Evolutionary conservation across 805 yeast species (phyloP).

Genomic region (Teunomyces lycoperdinae): DNA sequence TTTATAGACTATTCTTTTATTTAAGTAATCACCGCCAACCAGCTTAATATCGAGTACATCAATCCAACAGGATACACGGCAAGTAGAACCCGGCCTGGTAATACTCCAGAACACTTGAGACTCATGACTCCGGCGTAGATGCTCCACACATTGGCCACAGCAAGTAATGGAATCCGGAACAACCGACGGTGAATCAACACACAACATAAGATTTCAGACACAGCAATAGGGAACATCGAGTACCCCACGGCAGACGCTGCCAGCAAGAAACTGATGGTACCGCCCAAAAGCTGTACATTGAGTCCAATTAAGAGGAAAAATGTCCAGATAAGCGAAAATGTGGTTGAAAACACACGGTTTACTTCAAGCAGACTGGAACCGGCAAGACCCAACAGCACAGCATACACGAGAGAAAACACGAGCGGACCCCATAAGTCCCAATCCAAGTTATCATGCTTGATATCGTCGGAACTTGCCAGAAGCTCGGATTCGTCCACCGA

Average conservation of each 20-base stretch:
- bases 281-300: slow-evolving; percentile 62
- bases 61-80: slow-evolving; percentile 68
- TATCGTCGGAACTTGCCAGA: slow-evolving; percentile 6
- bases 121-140: slow-evolving; percentile 61
- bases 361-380: slow-evolving; percentile 29
- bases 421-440: slow-evolving; percentile 77
- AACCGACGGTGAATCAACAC: slow-evolving; percentile 47
- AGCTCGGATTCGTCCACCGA: slow-evolving; percentile 21
- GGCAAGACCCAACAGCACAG: slow-evolving; percentile 48
- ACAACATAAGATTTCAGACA: slow-evolving; percentile 49
- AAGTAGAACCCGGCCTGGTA: slow-evolving; percentile 56
- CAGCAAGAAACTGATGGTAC: slow-evolving; percentile 61
- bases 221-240: slow-evolving; percentile 62
- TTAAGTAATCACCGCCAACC: slow-evolving; percentile 63
- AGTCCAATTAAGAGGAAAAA: slow-evolving; percentile 59
- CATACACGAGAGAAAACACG: slow-evolving; percentile 54
- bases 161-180: slow-evolving; percentile 46
- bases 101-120: slow-evolving; percentile 62
- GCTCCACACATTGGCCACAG: slow-evolving; percentile 57
- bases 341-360: slow-evolving; percentile 56
- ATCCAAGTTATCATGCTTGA: slow-evolving; percentile 32
- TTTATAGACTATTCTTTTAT: not conserved
- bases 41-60: slow-evolving; percentile 59
- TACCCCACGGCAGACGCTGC: slow-evolving; percentile 72
- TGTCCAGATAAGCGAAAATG: slow-evolving; percentile 62